phyloP scores from a whole-genome alignment of 192 early-diverging fungal genomes.

The Linnemannia elongata region DNA sequence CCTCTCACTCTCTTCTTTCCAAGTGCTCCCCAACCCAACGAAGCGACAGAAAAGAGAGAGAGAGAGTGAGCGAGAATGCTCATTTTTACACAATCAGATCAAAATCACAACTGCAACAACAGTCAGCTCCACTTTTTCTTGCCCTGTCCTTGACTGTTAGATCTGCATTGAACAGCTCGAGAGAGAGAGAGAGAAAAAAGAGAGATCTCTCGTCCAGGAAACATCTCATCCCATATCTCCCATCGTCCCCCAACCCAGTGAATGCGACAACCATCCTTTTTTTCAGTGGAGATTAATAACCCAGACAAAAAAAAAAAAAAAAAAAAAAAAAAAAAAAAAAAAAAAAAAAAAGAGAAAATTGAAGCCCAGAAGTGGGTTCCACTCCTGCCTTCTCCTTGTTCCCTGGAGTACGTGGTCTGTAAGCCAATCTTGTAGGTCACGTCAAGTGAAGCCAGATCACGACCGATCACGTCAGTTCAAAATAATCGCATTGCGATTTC shows the following conservation, averaged over 20 bases:
- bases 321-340: not conserved
- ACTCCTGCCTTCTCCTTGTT: not conserved
- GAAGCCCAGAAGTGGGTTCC: constrained; percentile 10
- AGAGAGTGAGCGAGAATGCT: not conserved
- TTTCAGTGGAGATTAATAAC: not conserved
- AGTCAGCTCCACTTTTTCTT: not conserved
- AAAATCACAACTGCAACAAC: not conserved
- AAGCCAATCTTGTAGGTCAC: not conserved
- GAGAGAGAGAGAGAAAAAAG: not conserved
- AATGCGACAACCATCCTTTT: not conserved
- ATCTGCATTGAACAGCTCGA: not conserved
- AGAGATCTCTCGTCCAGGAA: not conserved
- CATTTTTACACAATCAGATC: not conserved
- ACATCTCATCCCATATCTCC: not conserved
- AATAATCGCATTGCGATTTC: not conserved
- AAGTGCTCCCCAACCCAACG: not conserved
- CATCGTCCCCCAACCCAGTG: not conserved
- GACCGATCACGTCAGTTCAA: constrained; percentile 51
- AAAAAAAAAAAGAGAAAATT: not conserved
- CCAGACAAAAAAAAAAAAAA: not conserved
- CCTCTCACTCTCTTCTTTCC: not conserved
- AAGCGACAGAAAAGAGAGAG: not conserved
- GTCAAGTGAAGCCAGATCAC: constrained; percentile 26
- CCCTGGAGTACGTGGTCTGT: not conserved
- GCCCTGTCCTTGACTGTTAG: not conserved